Conservation (phyloP, 495 filamentous ascomycete species). For the Trichoderma erinaceum region DNA sequence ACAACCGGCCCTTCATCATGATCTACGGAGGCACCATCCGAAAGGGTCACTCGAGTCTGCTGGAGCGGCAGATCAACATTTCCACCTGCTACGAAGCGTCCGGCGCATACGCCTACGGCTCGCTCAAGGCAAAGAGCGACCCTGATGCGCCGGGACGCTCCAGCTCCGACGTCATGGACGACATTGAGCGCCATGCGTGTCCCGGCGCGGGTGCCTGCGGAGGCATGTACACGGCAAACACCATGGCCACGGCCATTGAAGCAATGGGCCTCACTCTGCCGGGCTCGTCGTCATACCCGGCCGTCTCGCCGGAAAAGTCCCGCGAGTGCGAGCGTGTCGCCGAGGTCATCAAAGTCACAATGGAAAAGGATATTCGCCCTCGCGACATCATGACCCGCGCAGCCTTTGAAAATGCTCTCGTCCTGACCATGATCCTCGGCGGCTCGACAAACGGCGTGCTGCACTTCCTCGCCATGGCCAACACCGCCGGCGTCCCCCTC, state of each 20-base stretch:
- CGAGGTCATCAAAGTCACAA: constrained; percentile 74
- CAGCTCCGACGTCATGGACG: constrained; percentile 75
- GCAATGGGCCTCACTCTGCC: constrained; percentile 89
- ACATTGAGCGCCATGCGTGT: constrained; percentile 80
- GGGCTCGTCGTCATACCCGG: constrained; percentile 85
- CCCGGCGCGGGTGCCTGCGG: constrained; percentile 93
- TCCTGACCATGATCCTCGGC: constrained; percentile 87
- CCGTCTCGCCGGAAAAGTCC: constrained; percentile 80
- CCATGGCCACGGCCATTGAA: constrained; percentile 94
- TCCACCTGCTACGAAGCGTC: constrained; percentile 84
- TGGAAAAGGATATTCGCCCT: constrained; percentile 84
- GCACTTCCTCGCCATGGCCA: constrained; percentile 92
- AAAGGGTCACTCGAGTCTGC: constrained; percentile 71
- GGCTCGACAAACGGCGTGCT: constrained; percentile 90
- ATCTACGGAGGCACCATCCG: constrained; percentile 87
- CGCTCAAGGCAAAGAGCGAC: constrained; percentile 40
- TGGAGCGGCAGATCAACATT: constrained; percentile 82
- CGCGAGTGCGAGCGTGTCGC: constrained; percentile 86
- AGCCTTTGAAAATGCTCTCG: constrained; percentile 88
- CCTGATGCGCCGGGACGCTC: constrained; percentile 37
- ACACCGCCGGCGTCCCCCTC: constrained; percentile 75
- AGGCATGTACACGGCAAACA: constrained; percentile 96
- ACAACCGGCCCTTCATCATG: constrained; percentile 77
- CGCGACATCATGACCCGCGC: constrained; percentile 76
- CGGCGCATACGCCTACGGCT: constrained; percentile 79